Evolutionary conservation across 2,329 filamentous ascomycete species (phyloP).

Genomic region (Cercospora berteroae): DNA sequence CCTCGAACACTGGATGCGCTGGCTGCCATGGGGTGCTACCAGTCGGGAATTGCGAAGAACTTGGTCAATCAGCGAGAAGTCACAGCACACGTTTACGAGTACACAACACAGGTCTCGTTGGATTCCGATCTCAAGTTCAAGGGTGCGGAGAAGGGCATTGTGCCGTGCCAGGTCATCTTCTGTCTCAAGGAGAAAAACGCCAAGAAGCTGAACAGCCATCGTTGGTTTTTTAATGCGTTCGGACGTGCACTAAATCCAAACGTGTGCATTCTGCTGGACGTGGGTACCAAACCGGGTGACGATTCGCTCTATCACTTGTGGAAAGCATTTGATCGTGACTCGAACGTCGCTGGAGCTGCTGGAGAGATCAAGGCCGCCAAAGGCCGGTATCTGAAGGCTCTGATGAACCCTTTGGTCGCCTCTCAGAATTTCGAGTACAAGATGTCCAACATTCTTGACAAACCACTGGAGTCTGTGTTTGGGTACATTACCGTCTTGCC

Average conservation of each 20-base stretch:
- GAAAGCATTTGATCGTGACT: slow-evolving; percentile 98
- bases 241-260: slow-evolving; percentile 90
- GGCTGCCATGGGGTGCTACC: slow-evolving; percentile 95
- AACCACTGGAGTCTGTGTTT: slow-evolving; percentile 94
- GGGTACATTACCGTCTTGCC: slow-evolving; percentile 97
- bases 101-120: slow-evolving; percentile 95
- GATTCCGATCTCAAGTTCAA: slow-evolving; percentile 98
- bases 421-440: slow-evolving; percentile 99
- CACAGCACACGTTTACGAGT: slow-evolving; percentile 96
- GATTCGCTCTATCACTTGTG: slow-evolving; percentile 96
- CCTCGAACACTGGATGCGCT: slow-evolving; percentile 89
- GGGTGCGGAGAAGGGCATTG: slow-evolving; percentile 97
- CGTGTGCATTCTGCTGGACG: slow-evolving; percentile 93
- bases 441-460: slow-evolving; percentile 98
- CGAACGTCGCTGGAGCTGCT: slow-evolving; percentile 92
- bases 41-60: slow-evolving; percentile 98
- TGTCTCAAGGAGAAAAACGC: slow-evolving; percentile 97
- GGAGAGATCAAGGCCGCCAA: slow-evolving; percentile 98
- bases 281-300: slow-evolving; percentile 84
- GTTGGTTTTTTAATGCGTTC: slow-evolving; percentile 99
- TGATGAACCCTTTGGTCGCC: slow-evolving; percentile 91
- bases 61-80: slow-evolving; percentile 94
- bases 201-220: slow-evolving; percentile 96
- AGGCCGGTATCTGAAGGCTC: slow-evolving; percentile 74
- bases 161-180: slow-evolving; percentile 97